These are phyloP conservation scores for Glycine tomentella DNA, from an alignment of 306 rosid species.

Conservation along the genomic window DNA sequence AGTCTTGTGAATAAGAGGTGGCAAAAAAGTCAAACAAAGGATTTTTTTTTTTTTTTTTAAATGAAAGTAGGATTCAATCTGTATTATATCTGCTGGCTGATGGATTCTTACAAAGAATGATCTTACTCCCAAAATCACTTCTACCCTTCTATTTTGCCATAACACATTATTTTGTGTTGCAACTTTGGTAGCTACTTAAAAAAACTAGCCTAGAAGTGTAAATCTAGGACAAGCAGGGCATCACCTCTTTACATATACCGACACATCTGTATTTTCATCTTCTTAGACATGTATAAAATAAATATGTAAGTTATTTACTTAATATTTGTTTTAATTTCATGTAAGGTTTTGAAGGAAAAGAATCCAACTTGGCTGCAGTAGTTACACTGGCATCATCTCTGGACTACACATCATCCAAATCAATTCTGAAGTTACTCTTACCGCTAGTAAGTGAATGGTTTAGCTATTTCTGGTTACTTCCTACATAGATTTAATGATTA, in stretches of 20 bases:
- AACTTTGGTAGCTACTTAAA: not conserved
- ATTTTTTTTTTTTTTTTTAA: not conserved
- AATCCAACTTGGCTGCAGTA: constrained; percentile 81
- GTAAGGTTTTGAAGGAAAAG: constrained; percentile 80
- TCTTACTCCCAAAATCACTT: not conserved
- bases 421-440: constrained; percentile 80
- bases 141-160: not conserved
- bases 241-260: not conserved
- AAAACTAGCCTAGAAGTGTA: not conserved
- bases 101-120: constrained; percentile 12
- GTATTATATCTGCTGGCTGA: constrained; percentile 5
- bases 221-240: constrained; percentile 10
- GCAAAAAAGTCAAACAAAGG: constrained; percentile 7
- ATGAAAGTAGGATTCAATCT: not conserved
- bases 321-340: constrained; percentile 38
- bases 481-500: constrained; percentile 28
- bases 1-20: too few relatives aligned
- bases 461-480: constrained; percentile 32
- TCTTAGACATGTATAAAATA: constrained; percentile 30
- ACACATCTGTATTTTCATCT: not conserved
- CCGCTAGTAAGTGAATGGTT: constrained; percentile 83
- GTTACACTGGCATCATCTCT: constrained; percentile 95
- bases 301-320: constrained; percentile 39
- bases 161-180: not conserved
- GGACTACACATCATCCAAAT: constrained; percentile 91